Evolutionary conservation across 495 filamentous ascomycete genomes (phyloP).

Genomic region (Aspergillus nidulans): DNA sequence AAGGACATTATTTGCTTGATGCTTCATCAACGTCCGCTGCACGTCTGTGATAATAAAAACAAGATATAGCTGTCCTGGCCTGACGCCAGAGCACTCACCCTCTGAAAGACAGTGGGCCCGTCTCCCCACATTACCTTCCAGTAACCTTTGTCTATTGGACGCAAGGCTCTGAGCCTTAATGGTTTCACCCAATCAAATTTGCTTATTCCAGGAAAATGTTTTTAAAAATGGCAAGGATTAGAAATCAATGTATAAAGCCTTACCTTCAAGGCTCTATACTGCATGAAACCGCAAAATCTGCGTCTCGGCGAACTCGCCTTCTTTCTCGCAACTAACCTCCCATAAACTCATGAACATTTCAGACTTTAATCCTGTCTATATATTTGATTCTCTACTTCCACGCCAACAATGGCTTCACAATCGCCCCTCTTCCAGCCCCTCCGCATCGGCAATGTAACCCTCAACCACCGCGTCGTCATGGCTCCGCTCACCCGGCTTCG

Average conservation of each 20-base stretch:
- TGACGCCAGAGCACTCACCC: no score
- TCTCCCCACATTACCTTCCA: no score
- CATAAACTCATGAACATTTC: neutral
- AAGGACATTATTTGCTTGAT: no score
- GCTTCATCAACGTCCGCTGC: no score
- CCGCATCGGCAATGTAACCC: neutral
- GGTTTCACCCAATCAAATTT: no score
- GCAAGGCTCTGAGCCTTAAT: no score
- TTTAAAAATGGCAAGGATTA: neutral
- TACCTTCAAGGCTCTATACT: neutral
- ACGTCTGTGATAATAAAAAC: no score
- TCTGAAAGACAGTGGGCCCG: no score
- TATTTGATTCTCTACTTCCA: no score
- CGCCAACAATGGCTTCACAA: neutral
- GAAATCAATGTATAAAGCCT: neutral
- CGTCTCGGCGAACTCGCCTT: neutral
- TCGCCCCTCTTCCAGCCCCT: neutral
- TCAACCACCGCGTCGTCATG: slow-evolving; percentile 44
- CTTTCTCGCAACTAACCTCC: neutral
- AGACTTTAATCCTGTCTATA: neutral
- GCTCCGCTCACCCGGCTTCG: slow-evolving; percentile 51
- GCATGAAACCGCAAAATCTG: neutral
- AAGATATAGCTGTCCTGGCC: no score
- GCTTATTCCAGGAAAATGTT: no score
- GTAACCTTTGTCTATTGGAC: no score